These are phyloP conservation scores for Lactarius akahatsu DNA, from an alignment of 768 basidiomycete genomes.

Conservation along the genomic window DNA sequence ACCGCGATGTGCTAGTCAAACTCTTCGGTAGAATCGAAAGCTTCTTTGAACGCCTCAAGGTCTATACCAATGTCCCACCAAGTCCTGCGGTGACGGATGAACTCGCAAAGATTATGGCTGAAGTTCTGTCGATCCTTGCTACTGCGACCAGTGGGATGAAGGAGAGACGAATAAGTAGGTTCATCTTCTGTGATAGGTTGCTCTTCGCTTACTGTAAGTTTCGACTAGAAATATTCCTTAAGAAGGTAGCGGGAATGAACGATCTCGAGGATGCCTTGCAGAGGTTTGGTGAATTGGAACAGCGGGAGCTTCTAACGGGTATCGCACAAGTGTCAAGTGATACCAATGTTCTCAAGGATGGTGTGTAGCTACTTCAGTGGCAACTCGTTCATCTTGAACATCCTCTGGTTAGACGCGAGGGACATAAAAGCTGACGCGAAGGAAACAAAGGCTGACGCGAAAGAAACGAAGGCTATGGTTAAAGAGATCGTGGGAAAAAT, in stretches of 20 bases:
- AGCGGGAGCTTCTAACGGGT: background rate
- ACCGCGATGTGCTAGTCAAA: no score
- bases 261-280: background rate
- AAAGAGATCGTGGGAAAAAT: background rate
- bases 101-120: no score
- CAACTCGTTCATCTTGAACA: background rate
- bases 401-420: background rate
- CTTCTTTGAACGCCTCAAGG: no score
- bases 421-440: no score
- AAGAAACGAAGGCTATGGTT: background rate
- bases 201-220: background rate
- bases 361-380: background rate
- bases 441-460: background rate
- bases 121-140: no score
- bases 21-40: no score
- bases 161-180: background rate
- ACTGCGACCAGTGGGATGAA: background rate
- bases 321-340: background rate
- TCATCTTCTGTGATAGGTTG: background rate
- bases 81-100: no score
- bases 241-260: background rate
- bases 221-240: background rate
- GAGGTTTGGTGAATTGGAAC: background rate
- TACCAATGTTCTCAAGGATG: background rate
- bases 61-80: no score